Evolutionary conservation across 352 stramenopile genomes (phyloP).

Genomic region (Albugo laibachii): DNA sequence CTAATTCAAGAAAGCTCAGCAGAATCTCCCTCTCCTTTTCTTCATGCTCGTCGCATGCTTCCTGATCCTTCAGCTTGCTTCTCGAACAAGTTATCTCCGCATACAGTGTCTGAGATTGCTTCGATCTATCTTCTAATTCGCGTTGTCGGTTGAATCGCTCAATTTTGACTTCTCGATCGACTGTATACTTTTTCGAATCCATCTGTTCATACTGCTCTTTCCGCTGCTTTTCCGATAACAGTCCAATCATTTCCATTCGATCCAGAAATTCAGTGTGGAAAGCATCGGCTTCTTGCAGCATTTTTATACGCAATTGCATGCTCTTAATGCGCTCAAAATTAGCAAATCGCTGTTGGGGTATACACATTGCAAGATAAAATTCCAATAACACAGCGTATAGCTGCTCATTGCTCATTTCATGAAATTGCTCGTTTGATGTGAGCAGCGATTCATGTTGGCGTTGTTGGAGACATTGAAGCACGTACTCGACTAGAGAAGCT

Average conservation of each 20-base stretch:
- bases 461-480: slow-evolving; percentile 24
- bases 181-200: slow-evolving; percentile 36
- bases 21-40: slow-evolving; percentile 69
- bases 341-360: slow-evolving; percentile 46
- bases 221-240: slow-evolving; percentile 47
- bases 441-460: slow-evolving; percentile 42
- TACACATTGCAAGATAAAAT: slow-evolving; percentile 61
- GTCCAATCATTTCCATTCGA: slow-evolving; percentile 28
- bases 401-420: slow-evolving; percentile 63
- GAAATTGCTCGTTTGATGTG: slow-evolving; percentile 50
- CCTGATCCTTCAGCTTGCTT: slow-evolving; percentile 5
- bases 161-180: slow-evolving; percentile 63
- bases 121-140: slow-evolving; percentile 50
- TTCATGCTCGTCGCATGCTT: slow-evolving; percentile 15
- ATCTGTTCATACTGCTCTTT: slow-evolving; percentile 59
- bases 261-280: slow-evolving; percentile 66
- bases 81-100: slow-evolving; percentile 2
- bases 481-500: slow-evolving; percentile 7
- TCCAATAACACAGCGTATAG: slow-evolving; percentile 67
- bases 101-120: slow-evolving; percentile 22
- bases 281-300: slow-evolving; percentile 47
- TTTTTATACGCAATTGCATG: slow-evolving; percentile 40
- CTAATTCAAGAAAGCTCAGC: slow-evolving; percentile 59
- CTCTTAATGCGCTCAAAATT: slow-evolving; percentile 9
- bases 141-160: slow-evolving; percentile 59